Evolutionary conservation across 805 yeast species (phyloP).

Genomic region (Zygosaccharomyces pseudorouxii): DNA sequence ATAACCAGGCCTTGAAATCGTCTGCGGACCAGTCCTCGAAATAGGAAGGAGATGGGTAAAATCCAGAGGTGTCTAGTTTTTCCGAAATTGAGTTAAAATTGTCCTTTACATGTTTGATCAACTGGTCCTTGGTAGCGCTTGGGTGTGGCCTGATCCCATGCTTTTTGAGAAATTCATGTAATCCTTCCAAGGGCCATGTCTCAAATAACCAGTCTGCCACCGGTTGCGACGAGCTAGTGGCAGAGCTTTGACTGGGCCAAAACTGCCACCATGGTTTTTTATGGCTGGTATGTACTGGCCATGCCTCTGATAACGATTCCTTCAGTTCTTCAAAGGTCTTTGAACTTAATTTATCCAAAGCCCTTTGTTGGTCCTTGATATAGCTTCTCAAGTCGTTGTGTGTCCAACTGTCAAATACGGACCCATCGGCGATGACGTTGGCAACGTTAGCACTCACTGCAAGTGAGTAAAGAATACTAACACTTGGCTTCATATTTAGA

Average conservation of each 20-base stretch:
- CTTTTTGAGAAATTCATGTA: slow-evolving; percentile 34
- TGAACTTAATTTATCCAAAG: slow-evolving; percentile 18
- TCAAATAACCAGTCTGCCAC: slow-evolving; percentile 45
- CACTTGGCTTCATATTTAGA: not conserved
- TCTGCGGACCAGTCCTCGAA: slow-evolving; percentile 51
- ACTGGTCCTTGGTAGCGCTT: slow-evolving; percentile 36
- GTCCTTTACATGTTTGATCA: slow-evolving; percentile 40
- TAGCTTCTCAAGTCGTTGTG: slow-evolving; percentile 34
- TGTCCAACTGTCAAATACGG: slow-evolving; percentile 32
- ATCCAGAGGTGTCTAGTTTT: slow-evolving; percentile 37
- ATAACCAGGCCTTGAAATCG: slow-evolving; percentile 48
- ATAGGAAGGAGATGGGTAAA: slow-evolving; percentile 48
- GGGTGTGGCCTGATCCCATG: slow-evolving; percentile 32
- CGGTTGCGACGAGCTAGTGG: slow-evolving; percentile 6
- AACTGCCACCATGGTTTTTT: slow-evolving; percentile 33
- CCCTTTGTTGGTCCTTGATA: slow-evolving; percentile 31
- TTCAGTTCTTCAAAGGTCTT: slow-evolving; percentile 25
- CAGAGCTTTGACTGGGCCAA: slow-evolving; percentile 19
- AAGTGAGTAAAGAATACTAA: slow-evolving; percentile 5
- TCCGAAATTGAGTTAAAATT: slow-evolving; percentile 41
- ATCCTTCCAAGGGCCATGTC: slow-evolving; percentile 40
- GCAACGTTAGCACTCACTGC: slow-evolving; percentile 6
- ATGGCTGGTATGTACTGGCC: slow-evolving; percentile 18
- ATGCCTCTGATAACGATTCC: slow-evolving; percentile 20
- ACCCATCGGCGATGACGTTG: slow-evolving; percentile 9